Percentiles rank a stretch among this genome's conserved stretches.
Conservation (phyloP, 257 asterid species). For the Buddleja alternifolia region DNA sequence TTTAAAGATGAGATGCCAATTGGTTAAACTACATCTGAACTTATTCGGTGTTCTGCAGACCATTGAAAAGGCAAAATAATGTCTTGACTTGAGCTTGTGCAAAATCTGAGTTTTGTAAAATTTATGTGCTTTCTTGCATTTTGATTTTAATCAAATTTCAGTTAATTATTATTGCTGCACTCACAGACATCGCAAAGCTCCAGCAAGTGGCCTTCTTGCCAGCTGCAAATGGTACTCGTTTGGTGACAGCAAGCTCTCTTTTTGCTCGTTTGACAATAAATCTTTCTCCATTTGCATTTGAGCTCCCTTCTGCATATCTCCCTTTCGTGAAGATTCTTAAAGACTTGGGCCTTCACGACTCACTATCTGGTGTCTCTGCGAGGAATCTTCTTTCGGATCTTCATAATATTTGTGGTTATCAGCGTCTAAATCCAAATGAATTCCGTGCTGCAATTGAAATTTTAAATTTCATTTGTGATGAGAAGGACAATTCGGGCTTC, state of each 20-base stretch:
- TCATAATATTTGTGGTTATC: constrained; percentile 88
- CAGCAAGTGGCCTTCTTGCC: constrained; percentile 89
- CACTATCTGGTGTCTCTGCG: constrained; percentile 73
- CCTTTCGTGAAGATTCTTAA: constrained; percentile 81
- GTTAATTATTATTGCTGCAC: constrained; percentile 25
- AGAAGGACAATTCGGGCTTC: constrained; percentile 48
- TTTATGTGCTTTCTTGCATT: constrained; percentile 26
- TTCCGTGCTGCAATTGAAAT: constrained; percentile 89
- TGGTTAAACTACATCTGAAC: constrained; percentile 4
- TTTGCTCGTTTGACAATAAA: constrained; percentile 81
- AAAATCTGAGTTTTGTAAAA: constrained; percentile 11
- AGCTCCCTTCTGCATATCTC: constrained; percentile 82
- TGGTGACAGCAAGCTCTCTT: constrained; percentile 88
- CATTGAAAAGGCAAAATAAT: background rate
- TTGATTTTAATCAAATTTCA: constrained; percentile 18
- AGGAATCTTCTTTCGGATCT: constrained; percentile 77
- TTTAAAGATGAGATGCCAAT: background rate
- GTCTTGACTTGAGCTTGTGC: constrained; percentile 22
- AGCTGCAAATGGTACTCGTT: constrained; percentile 94
- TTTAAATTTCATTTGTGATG: constrained; percentile 68
- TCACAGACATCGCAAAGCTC: constrained; percentile 66
- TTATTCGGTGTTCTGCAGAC: background rate
- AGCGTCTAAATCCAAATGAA: constrained; percentile 89
- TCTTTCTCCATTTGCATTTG: constrained; percentile 94
- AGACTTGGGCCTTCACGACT: constrained; percentile 84